These are phyloP conservation scores for Paramarasmius palmivorus DNA, from an alignment of 1,284 basidiomycete species.

Conservation along the genomic window DNA sequence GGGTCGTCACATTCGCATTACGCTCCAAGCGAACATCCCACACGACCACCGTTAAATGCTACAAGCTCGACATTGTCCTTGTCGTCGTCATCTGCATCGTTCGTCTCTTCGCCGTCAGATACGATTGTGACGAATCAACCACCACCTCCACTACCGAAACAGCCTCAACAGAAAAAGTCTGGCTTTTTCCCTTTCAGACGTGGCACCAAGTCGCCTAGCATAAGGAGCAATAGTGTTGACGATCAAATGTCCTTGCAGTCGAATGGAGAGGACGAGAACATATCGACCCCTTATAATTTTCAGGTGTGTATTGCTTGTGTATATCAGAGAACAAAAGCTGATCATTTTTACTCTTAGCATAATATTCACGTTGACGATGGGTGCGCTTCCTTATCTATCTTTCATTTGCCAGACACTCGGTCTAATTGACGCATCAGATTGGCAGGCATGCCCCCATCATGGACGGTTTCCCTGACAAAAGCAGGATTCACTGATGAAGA, in stretches of 20 bases:
- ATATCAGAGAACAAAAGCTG: constrained; percentile 11
- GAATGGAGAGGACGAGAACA: constrained; percentile 55
- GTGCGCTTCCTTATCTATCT: constrained; percentile 28
- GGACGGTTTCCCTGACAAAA: constrained; percentile 58
- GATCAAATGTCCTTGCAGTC: constrained; percentile 30
- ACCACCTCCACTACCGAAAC: constrained; percentile 18
- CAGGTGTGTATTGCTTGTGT: constrained; percentile 47
- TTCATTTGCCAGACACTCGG: constrained; percentile 3
- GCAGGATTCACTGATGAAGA: constrained; percentile 69
- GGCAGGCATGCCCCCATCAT: constrained; percentile 70
- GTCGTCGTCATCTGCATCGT: constrained; percentile 30
- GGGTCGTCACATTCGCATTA: constrained; percentile 23
- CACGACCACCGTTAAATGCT: constrained; percentile 7
- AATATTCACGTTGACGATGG: constrained; percentile 79
- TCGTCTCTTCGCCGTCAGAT: constrained; percentile 24
- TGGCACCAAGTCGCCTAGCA: constrained; percentile 31
- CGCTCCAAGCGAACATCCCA: constrained; percentile 17
- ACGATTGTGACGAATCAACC: constrained; percentile 20
- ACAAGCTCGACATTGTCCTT: constrained; percentile 30
- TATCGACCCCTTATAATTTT: constrained; percentile 74
- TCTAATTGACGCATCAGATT: constrained; percentile 39
- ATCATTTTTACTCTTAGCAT: constrained; percentile 46
- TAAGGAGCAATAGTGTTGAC: constrained; percentile 21
- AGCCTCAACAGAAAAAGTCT: constrained; percentile 26
- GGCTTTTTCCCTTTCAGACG: constrained; percentile 53